Evolutionary conservation across 2,329 filamentous ascomycete genomes (phyloP), one percentile per base, ranked within the genome.

Genomic region (Arthrobotrys megalospora): DNA sequence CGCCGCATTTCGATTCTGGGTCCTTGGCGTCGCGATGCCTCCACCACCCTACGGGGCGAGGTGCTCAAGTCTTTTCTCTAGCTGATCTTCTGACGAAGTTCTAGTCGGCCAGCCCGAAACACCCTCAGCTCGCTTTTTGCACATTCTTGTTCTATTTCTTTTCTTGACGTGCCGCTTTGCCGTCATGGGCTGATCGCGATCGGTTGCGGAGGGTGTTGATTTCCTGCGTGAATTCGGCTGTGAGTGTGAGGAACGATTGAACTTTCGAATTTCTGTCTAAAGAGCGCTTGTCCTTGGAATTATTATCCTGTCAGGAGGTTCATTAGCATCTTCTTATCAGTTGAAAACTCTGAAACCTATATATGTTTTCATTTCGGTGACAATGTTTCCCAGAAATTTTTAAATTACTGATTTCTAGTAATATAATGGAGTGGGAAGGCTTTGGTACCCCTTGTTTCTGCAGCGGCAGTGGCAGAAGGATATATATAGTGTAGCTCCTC

Each of bases 21-120:
- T 19, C 24, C 50, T 53, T 19, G 24, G 50, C 14, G 28, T 19
- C 12, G 50, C 14, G 28, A 34, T 6, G 19, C 24, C 6, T 36
- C n/a, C 12, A 16, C 24, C 50, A 53, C 2, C 24, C 6, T 6
- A 3, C n/a, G 24, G 14, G 14, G 50, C 4, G 14, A 53, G 50
- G 4, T 53, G 7, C 34, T 53, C 50, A 34, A 53, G 50, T 8
- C 12, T 53, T 53, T 19, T 53, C 12, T 53, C 50, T n/a, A 53
- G 14, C 12, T 53, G 3, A 36, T 53, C 10, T 53, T 53, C 4
- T 53, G 12, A 16, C 34, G 3, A 11, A 53, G 48, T 10, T 53
- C 24, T 34, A 16, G 1, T 53, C 28, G 6, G 10, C 8, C 24
- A 34, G 21, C 12, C 14, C 28, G 24, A 34, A 53, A 34, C 4